Percentiles rank a stretch among this genome's conserved stretches.
Conservation (phyloP, 2,329 filamentous ascomycete species). For the Talaromyces amestolkiae region DNA sequence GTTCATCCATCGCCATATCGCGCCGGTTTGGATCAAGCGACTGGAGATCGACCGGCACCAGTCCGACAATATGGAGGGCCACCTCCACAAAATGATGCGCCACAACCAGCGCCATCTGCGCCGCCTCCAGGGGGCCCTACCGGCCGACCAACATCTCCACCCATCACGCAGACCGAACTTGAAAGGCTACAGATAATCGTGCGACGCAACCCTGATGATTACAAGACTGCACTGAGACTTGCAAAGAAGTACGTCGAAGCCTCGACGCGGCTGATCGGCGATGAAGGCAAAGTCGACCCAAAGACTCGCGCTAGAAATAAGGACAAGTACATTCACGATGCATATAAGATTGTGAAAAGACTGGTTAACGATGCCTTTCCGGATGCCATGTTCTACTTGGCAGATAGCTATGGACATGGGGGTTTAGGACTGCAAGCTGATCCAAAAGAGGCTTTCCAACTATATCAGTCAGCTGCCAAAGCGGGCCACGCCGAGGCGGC, state of each 20-base stretch:
- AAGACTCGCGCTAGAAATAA: slow-evolving; percentile 62
- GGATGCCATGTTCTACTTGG: slow-evolving; percentile 91
- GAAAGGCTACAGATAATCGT: slow-evolving; percentile 69
- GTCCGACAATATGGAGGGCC: slow-evolving; percentile 51
- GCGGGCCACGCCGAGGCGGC: slow-evolving; percentile 79
- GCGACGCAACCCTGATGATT: slow-evolving; percentile 70
- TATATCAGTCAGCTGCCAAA: slow-evolving; percentile 94
- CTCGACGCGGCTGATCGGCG: slow-evolving; percentile 72
- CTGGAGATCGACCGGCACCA: slow-evolving; percentile 46
- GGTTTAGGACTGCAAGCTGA: slow-evolving; percentile 75
- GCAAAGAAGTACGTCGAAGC: slow-evolving; percentile 87
- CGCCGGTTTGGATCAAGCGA: slow-evolving; percentile 47
- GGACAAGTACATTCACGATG: slow-evolving; percentile 80
- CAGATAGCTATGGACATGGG: slow-evolving; percentile 83
- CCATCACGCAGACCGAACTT: slow-evolving; percentile 75
- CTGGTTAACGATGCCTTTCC: slow-evolving; percentile 68
- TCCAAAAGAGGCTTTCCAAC: slow-evolving; percentile 84
- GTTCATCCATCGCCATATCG: slow-evolving; percentile 56
- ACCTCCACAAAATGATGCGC: slow-evolving; percentile 34
- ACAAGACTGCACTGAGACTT: slow-evolving; percentile 66
- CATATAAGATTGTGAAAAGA: slow-evolving; percentile 89
- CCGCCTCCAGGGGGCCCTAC: slow-evolving; percentile 19
- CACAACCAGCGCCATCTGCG: slow-evolving; percentile 26
- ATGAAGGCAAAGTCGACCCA: slow-evolving; percentile 69
- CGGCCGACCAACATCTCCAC: slow-evolving; percentile 39